Conservation (phyloP, 352 stramenopile genomes). For the Pythium apleroticum region DNA sequence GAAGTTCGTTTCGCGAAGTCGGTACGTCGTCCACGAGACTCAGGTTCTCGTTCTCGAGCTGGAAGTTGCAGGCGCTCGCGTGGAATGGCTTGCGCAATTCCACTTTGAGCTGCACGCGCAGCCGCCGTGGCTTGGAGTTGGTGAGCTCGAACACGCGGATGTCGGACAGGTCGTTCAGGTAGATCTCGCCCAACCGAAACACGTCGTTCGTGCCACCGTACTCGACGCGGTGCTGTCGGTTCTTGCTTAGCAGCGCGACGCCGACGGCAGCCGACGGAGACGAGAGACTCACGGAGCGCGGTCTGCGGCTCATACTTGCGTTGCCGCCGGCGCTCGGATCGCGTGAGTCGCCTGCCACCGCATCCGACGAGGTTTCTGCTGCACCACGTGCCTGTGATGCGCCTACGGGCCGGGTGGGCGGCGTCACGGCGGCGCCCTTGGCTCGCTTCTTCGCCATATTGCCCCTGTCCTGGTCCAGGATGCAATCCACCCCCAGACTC, state of each 20-base stretch:
- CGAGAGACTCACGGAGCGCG: slow-evolving; percentile 29
- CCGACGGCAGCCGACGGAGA: slow-evolving; percentile 35
- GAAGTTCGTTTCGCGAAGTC: slow-evolving; percentile 1
- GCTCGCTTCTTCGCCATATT: slow-evolving; percentile 48
- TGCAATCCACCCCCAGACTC: slow-evolving; percentile 1
- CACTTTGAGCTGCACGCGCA: slow-evolving; percentile 65
- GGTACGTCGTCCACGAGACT: slow-evolving; percentile 43
- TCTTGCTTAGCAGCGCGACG: slow-evolving; percentile 69
- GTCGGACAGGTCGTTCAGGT: slow-evolving; percentile 85
- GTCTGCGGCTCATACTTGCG: slow-evolving; percentile 3
- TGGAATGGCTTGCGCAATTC: slow-evolving; percentile 87
- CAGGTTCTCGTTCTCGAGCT: slow-evolving; percentile 89
- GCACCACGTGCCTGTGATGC: neutral
- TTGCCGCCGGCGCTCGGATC: neutral
- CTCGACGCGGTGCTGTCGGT: slow-evolving; percentile 46
- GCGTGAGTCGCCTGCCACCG: neutral
- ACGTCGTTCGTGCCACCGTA: slow-evolving; percentile 53
- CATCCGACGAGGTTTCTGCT: neutral
- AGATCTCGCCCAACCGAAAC: slow-evolving; percentile 78
- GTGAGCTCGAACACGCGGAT: slow-evolving; percentile 81
- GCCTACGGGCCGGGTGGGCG: neutral
- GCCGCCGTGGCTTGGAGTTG: slow-evolving; percentile 50
- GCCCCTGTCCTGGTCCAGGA: neutral
- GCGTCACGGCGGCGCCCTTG: slow-evolving; percentile 18
- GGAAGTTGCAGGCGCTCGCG: slow-evolving; percentile 69